Evolutionary conservation across 2,329 filamentous ascomycete species (phyloP).

Genomic region (Sclerotinia subarctica): DNA sequence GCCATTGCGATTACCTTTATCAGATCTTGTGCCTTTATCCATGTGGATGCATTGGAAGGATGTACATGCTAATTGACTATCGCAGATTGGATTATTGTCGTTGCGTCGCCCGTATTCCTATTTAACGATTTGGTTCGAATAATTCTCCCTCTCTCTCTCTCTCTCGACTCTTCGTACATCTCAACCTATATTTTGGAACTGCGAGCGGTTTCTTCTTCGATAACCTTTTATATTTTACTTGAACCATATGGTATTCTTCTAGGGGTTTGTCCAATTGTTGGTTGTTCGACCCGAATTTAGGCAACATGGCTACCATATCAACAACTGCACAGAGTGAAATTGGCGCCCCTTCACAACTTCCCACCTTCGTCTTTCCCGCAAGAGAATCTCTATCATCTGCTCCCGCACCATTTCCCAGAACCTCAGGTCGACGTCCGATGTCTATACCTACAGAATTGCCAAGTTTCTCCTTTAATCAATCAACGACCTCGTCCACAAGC

Average conservation of each 20-base stretch:
- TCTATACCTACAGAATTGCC: slow-evolving; percentile 38
- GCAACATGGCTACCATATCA: slow-evolving; percentile 21
- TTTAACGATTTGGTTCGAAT: slow-evolving; percentile 3
- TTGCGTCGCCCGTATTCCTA: slow-evolving; percentile 13
- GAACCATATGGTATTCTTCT: slow-evolving; percentile 20
- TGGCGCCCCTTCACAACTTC: slow-evolving; percentile 27
- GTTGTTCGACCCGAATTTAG: slow-evolving; percentile 15
- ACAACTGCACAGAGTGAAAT: slow-evolving; percentile 16
- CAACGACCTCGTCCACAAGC: slow-evolving; percentile 27
- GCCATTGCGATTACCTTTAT: background rate
- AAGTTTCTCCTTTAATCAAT: slow-evolving; percentile 17
- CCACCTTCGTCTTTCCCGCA: slow-evolving; percentile 34
- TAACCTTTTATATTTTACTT: background rate
- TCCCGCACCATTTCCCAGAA: slow-evolving; percentile 42
- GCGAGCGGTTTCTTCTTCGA: slow-evolving; percentile 18
- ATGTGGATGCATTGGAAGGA: background rate
- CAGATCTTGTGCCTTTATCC: background rate
- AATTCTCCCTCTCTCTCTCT: background rate
- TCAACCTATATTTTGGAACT: background rate
- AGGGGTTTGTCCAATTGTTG: slow-evolving; percentile 15
- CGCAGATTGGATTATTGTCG: slow-evolving; percentile 20
- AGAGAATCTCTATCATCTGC: slow-evolving; percentile 26
- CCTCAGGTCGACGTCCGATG: slow-evolving; percentile 50
- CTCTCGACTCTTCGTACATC: slow-evolving; percentile 1
- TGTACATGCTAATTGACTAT: slow-evolving; percentile 12